Conservation (phyloP, 1,284 basidiomycete species). For the Trichosporon sp. region DNA sequence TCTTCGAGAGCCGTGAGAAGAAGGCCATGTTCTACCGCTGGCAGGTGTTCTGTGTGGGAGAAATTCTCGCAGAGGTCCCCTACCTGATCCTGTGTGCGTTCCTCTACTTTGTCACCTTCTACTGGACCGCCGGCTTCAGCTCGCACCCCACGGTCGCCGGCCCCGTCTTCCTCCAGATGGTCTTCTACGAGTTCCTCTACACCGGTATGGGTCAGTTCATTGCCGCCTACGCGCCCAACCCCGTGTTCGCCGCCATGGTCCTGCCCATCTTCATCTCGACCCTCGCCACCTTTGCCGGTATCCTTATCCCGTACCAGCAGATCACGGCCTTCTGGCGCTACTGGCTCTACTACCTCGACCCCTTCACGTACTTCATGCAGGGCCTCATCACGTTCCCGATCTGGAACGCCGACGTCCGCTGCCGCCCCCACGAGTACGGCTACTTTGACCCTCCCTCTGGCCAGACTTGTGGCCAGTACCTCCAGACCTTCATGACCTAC, state of each 20-base stretch:
- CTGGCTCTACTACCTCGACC: slow-evolving; percentile 38
- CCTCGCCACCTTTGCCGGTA: slow-evolving; percentile 32
- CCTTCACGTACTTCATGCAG: slow-evolving; percentile 38
- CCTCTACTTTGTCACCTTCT: slow-evolving; percentile 15
- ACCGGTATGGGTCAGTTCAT: slow-evolving; percentile 32
- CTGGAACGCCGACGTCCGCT: slow-evolving; percentile 34
- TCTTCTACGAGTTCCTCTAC: slow-evolving; percentile 46
- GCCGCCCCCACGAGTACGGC: slow-evolving; percentile 34
- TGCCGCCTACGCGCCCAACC: slow-evolving; percentile 37
- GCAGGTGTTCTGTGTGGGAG: slow-evolving; percentile 30
- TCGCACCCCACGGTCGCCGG: slow-evolving; percentile 11
- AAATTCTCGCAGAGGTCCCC: slow-evolving; percentile 44
- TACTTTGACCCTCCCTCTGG: slow-evolving; percentile 38
- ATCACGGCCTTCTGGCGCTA: slow-evolving; percentile 37
- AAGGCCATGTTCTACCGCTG: slow-evolving; percentile 45
- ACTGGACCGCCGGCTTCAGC: slow-evolving; percentile 12
- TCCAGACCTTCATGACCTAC: slow-evolving; percentile 22
- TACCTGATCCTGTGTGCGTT: slow-evolving; percentile 40
- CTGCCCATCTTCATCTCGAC: slow-evolving; percentile 15
- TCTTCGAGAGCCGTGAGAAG: slow-evolving; percentile 47
- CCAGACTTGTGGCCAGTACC: slow-evolving; percentile 40
- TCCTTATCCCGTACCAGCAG: slow-evolving; percentile 30
- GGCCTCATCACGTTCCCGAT: slow-evolving; percentile 27
- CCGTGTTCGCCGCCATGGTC: slow-evolving; percentile 38
- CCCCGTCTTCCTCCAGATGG: slow-evolving; percentile 42